Conservation (phyloP, 176 grass and related monocot genomes). For the Chloris gayana region DNA sequence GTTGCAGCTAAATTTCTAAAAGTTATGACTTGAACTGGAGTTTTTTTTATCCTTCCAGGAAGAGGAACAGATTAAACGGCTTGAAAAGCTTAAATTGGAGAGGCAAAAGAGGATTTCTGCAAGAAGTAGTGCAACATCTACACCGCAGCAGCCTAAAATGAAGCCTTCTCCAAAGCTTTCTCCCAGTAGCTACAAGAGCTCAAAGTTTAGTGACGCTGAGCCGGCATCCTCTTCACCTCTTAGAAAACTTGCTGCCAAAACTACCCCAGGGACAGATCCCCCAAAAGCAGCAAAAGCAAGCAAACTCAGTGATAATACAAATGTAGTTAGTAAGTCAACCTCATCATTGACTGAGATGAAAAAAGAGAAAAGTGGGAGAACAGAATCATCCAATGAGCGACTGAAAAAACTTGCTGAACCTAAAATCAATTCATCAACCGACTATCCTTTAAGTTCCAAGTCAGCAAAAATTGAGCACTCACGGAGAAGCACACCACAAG, state of each 20-base stretch:
- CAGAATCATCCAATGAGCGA: constrained; percentile 48
- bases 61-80: constrained; percentile 84
- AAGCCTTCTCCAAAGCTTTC: constrained; percentile 57
- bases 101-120: constrained; percentile 93
- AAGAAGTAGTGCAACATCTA: constrained; percentile 48
- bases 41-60: constrained; percentile 53
- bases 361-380: constrained; percentile 66
- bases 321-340: constrained; percentile 67
- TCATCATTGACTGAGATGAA: constrained; percentile 66
- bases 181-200: constrained; percentile 54
- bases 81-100: constrained; percentile 89
- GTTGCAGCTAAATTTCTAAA: constrained; percentile 11
- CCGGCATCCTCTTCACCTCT: constrained; percentile 55
- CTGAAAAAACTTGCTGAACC: constrained; percentile 69
- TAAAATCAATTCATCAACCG: constrained; percentile 34
- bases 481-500: constrained; percentile 53
- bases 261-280: constrained; percentile 43
- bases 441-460: constrained; percentile 36
- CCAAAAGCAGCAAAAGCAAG: constrained; percentile 44
- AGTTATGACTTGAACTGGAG: background rate
- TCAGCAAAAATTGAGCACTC: constrained; percentile 29
- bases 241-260: constrained; percentile 44
- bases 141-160: constrained; percentile 50
- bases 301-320: constrained; percentile 37
- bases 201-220: constrained; percentile 53